These are phyloP conservation scores for Trypanosoma cruzi DNA, from an alignment of 208 protist species.

Conservation along the genomic window DNA sequence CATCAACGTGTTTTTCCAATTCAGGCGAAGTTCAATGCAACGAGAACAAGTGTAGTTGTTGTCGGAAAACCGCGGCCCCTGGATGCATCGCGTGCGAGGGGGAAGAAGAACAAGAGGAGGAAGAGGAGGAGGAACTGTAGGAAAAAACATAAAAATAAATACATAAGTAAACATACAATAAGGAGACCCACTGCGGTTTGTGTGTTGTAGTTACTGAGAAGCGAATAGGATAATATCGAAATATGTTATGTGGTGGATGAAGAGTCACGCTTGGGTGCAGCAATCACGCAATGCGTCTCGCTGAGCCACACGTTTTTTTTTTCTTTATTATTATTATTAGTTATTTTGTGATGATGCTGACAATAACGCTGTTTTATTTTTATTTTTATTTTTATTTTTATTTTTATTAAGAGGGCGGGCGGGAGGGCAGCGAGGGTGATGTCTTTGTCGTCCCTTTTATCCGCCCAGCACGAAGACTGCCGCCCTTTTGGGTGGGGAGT, in stretches of 20 bases:
- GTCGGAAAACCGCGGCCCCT: slow-evolving; percentile 18
- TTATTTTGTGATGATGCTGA: too few species aligned
- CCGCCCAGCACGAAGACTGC: too few species aligned
- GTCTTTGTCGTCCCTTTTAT: too few species aligned
- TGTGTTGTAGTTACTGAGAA: too few species aligned
- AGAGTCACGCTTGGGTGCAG: neutral
- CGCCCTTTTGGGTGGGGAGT: too few species aligned
- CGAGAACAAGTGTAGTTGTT: slow-evolving; percentile 29
- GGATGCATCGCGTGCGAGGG: slow-evolving; percentile 32
- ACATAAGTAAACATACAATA: neutral
- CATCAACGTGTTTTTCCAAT: slow-evolving; percentile 20
- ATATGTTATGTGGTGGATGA: neutral
- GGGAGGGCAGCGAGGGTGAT: too few species aligned
- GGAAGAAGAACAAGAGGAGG: slow-evolving; percentile 4
- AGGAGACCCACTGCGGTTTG: neutral
- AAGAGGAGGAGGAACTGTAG: slow-evolving; percentile 18
- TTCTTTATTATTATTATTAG: too few species aligned
- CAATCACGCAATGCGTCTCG: too few species aligned
- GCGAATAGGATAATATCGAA: neutral
- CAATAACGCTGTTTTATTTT: too few species aligned
- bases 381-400: too few species aligned
- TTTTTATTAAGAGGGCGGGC: too few species aligned
- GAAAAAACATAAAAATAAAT: slow-evolving; percentile 1
- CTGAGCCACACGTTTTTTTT: too few species aligned
- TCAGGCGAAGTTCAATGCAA: slow-evolving; percentile 35